Evolutionary conservation across 495 filamentous ascomycete species (phyloP), one percentile per base, ranked within the genome.

Genomic region (Aspergillus incahuasiensis): DNA sequence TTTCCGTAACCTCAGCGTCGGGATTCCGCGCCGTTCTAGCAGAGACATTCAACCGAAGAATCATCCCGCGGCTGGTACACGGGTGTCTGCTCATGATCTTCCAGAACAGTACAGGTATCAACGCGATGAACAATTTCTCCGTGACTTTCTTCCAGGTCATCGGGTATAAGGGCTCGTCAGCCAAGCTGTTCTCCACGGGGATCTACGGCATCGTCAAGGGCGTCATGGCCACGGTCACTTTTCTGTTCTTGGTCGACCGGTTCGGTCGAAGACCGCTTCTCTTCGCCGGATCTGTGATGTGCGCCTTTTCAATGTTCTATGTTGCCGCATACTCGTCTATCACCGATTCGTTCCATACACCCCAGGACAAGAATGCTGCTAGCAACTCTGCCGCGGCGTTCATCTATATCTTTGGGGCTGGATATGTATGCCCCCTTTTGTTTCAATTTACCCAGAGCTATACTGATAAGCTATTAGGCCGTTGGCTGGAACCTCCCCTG

Each of bases 221-320:
- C 11, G 68, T 74, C 11, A 69, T 83, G 63, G 88, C 86, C 21
- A 70, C 76, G 41, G 48, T 82, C 30, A 89, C 86, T 77, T 70
- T 90, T 13, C 60, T 87, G 39, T 88, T 88, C 70, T 78, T 86
- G 39, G 84, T 85, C 47, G 88, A 92, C 63, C 81, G 83, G 6
- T 73, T 90, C 0, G 88, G 88, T 22, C 75, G 87, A 12, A 78
- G 85, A 2, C 80, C 83, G 20, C 83, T 85, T 35, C 79, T 94
- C 22, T 74, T 89, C 56, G 85, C 81, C 6, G 85, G 86, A 59
- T 83, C 79, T 0, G 67, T 86, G 6, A 28, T 28, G 25, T 28
- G 25, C 25, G 25, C 48, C 4, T 28, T 28, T 28, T 28, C 25
- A 3, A 28, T 28, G 25, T 28, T 28, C 25, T 28, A 28, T 28